phyloP scores from a whole-genome alignment of 73 alveolate genomes.

The Stentor roeselii region DNA sequence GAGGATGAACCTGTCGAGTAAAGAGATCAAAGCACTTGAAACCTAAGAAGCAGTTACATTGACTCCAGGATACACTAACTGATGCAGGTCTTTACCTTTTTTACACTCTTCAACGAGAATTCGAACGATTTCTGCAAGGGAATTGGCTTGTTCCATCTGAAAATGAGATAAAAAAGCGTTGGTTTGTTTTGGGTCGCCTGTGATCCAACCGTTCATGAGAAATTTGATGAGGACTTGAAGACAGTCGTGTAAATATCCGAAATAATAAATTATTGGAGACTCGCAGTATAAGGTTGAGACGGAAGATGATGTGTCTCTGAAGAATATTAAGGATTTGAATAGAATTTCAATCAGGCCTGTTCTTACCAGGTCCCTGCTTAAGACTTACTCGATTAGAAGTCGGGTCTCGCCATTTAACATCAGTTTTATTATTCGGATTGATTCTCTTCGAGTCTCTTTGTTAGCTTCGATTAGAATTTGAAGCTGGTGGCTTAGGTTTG shows the following conservation, averaged over 20 bases:
- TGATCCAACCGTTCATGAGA: background rate
- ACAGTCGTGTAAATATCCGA: background rate
- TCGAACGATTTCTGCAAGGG: background rate
- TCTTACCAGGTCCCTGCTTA: slow-evolving; percentile 2
- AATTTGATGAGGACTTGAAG: background rate
- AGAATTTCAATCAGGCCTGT: background rate
- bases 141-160: background rate
- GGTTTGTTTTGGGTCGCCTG: background rate
- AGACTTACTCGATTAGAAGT: background rate
- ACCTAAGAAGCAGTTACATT: background rate
- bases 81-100: background rate
- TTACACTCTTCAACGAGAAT: background rate
- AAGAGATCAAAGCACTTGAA: background rate
- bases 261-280: background rate
- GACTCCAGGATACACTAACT: background rate
- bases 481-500: background rate
- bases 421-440: background rate
- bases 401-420: background rate
- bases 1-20: background rate
- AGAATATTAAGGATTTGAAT: background rate
- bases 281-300: background rate
- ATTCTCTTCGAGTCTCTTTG: background rate
- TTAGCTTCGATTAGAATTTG: background rate
- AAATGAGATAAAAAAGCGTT: background rate
- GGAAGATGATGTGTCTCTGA: background rate